A percentile compares a stretch with the other conserved stretches of the same genome.
phyloP scores from a whole-genome alignment of 345 rosid species.

The Alliaria petiolata region DNA sequence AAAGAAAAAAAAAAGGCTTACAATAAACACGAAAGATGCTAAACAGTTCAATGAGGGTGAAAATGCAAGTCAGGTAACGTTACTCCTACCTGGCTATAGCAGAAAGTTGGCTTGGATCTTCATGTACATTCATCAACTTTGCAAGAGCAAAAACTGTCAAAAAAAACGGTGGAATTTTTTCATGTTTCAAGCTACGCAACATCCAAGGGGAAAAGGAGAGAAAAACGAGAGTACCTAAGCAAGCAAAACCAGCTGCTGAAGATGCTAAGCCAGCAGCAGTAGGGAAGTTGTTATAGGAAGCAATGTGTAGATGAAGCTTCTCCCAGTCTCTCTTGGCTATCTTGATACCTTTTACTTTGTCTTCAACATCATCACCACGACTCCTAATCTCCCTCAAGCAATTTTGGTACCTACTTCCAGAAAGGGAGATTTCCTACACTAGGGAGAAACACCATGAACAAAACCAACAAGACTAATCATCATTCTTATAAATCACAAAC shows the following conservation, averaged over 20 bases:
- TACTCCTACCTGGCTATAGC: constrained; percentile 76
- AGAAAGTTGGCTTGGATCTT: constrained; percentile 83
- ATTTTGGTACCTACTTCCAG: constrained; percentile 81
- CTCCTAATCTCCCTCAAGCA: constrained; percentile 82
- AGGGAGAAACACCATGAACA: constrained; percentile 20
- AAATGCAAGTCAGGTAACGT: neutral
- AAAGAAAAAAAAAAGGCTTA: no score
- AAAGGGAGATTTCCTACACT: constrained; percentile 84
- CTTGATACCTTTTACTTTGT: constrained; percentile 69
- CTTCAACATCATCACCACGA: constrained; percentile 68
- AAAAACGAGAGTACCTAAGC: constrained; percentile 52
- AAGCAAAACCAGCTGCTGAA: constrained; percentile 96
- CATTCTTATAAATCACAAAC: neutral
- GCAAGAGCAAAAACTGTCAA: constrained; percentile 76
- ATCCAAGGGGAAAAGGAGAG: no score
- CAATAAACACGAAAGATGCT: neutral
- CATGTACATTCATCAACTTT: constrained; percentile 84
- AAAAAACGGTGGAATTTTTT: neutral
- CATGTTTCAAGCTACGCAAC: neutral
- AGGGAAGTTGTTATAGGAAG: constrained; percentile 89
- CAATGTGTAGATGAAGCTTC: constrained; percentile 70
- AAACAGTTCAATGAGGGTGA: neutral
- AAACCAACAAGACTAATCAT: no score
- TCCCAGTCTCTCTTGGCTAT: constrained; percentile 81
- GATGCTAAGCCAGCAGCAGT: constrained; percentile 98